Evolutionary conservation across 2,329 filamentous ascomycete species (phyloP), one percentile per base, ranked within the genome.

Genomic region (Dendryphion nanum): DNA sequence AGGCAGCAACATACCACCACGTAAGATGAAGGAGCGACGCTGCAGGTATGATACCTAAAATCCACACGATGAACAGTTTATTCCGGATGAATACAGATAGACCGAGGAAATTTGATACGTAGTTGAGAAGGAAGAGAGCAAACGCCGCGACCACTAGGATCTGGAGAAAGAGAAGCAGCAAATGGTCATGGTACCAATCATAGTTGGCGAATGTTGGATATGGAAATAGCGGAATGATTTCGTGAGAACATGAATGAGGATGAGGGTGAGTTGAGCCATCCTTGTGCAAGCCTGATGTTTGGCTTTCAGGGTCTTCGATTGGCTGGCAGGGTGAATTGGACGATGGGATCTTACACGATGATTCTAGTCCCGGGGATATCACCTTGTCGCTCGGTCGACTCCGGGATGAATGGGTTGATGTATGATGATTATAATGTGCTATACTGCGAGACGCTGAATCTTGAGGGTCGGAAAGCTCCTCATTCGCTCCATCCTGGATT

Each of bases 41-140:
- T n/a, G 43, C 31, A 2, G 55, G 55, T 13, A 57, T 37, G 12
- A 52, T 33, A 3, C 16, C 48, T 13, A 55, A 41, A 0, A 48
- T 36, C 47, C 47, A 57, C 7, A 51, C 46, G 3, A 56, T 26
- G 29, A 57, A 57, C 7, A 58, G 16, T 5, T 44, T 39, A 23
- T 37, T 48, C 3, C 45, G 40, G 7, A 58, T 40, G 6, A 58
- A 46, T 8, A 37, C 23, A 2, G 46, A 45, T 12, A 58, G 43
- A 18, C 51, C 51, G 3, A 56, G 34, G 35, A 55, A 38, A 17
- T 45, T 47, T 6, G 34, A 33, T 2, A 48, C 15, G 6, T 20
- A 20, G 18, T 42, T 44, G 13, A 53, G 44, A 2, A 56, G 37
- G 30, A 37, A 53, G 1, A 56, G 45, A 4, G 43, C 37, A 13